Base-by-base conservation (phyloP, 257 asterid species). In the Eucommia ulmoides region DNA sequence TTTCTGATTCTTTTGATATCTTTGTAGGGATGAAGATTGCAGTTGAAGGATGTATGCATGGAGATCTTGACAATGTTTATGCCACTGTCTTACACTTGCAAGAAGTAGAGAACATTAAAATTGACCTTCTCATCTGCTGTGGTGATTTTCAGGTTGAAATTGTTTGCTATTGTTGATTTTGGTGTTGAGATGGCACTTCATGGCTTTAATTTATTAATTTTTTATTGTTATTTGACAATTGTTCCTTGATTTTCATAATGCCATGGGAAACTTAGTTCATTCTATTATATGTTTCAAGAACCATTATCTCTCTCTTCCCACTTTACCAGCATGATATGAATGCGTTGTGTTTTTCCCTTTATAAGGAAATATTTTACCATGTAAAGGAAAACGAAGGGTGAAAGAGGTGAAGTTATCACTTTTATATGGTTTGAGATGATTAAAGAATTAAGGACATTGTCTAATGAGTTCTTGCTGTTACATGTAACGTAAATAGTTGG, bases 1-100 rank as follows among this genome's bases (percentile, higher is more conserved):
- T n/a, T n/a, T n/a, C n/a, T 5, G 15, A 14, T 3, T 38, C n/a
- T 7, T 15, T 38, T 42, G 15, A 42, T 42, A 21, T 18, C n/a
- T 42, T 16, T 26, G 49, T 74, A 19, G 60, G 78, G 75, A 88
- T 89, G 98, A 82, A 62, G 74, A 89, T 89, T 61, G 98, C 98
- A 21, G 84, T 89, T 18, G 96, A 89, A 73, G 98, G 98, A 8
- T 89, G 98, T 68, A 84, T 84, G 94, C 98, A 85, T 50, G 98
- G 98, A 55, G 98, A 89, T 45, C 61, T 89, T 74, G 98, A 89
- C 55, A 78, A 75, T 60, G 95, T 89, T 8, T 89, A 82, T 65
- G 79, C 81, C 38, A 80, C 94, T 24, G 74, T 89, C 24, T 62
- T 82, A 44, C 82, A 78, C 70, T 61, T 85, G 64, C 93, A 89